Evolutionary conservation across 805 yeast genomes (phyloP).

Genomic region (Hermanozyma aechmeae): DNA sequence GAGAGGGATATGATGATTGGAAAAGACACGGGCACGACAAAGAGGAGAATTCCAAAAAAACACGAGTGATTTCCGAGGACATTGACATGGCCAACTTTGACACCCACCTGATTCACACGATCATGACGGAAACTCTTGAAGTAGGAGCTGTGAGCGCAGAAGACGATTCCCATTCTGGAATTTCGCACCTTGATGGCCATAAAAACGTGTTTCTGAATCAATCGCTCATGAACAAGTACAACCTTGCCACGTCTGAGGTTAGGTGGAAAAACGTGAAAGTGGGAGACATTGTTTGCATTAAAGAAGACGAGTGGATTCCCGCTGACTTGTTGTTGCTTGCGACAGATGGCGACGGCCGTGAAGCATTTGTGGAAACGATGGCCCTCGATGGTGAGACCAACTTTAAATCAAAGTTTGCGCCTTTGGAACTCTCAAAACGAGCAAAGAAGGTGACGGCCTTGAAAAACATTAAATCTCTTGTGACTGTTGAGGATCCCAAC

Average conservation of each 20-base stretch:
- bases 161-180: background rate
- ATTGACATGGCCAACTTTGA: slow-evolving; percentile 20
- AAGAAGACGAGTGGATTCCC: slow-evolving; percentile 87
- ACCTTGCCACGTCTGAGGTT: slow-evolving; percentile 20
- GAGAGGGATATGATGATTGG: slow-evolving; percentile 94
- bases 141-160: background rate
- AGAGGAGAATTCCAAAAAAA: slow-evolving; percentile 57
- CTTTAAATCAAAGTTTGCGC: slow-evolving; percentile 66
- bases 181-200: background rate
- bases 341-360: slow-evolving; percentile 47
- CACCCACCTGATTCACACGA: slow-evolving; percentile 28
- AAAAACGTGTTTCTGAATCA: background rate
- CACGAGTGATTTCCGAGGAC: slow-evolving; percentile 23
- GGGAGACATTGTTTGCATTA: slow-evolving; percentile 73
- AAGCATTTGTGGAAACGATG: slow-evolving; percentile 84
- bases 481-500: slow-evolving; percentile 86
- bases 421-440: slow-evolving; percentile 46
- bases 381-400: slow-evolving; percentile 97
- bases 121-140: slow-evolving; percentile 24
- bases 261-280: slow-evolving; percentile 76
- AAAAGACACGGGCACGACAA: slow-evolving; percentile 78
- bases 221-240: slow-evolving; percentile 13
- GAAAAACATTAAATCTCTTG: slow-evolving; percentile 38
- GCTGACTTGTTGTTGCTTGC: slow-evolving; percentile 77
- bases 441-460: slow-evolving; percentile 44